A percentile compares a stretch with the other conserved stretches of the same genome.
These are phyloP conservation scores for Trametes sanguinea DNA, from an alignment of 768 basidiomycete genomes.

Conservation along the genomic window DNA sequence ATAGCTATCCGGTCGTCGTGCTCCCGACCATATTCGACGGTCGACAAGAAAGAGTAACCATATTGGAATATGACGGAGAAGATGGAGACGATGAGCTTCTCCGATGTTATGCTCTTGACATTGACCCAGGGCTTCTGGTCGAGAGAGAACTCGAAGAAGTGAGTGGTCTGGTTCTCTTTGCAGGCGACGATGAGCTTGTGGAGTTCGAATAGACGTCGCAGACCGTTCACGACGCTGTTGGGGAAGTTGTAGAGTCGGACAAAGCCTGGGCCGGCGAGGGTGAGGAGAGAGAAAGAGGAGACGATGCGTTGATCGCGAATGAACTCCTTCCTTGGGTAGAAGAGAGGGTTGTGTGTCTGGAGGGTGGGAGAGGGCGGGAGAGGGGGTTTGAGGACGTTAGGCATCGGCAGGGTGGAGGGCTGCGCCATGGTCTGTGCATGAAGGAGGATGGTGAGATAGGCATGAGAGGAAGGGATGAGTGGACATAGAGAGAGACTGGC, in stretches of 20 bases:
- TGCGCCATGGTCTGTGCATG: constrained; percentile 30
- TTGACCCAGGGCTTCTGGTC: constrained; percentile 74
- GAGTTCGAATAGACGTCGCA: constrained; percentile 58
- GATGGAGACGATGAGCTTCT: constrained; percentile 70
- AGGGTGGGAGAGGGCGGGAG: constrained; percentile 24
- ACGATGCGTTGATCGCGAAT: constrained; percentile 55
- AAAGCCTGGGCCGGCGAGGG: constrained; percentile 63
- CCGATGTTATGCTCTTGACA: constrained; percentile 63
- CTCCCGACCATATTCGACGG: constrained; percentile 77
- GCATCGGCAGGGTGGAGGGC: constrained; percentile 21
- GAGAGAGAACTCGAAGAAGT: constrained; percentile 66
- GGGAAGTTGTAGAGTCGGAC: constrained; percentile 75
- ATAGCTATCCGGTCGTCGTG: constrained; percentile 71
- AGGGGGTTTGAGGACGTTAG: constrained; percentile 24
- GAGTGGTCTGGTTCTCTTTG: constrained; percentile 57
- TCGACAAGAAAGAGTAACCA: constrained; percentile 65
- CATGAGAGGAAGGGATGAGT: constrained; percentile 10
- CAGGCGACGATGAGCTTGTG: constrained; percentile 45
- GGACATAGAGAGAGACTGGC: constrained; percentile 12
- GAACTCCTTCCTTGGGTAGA: constrained; percentile 60
- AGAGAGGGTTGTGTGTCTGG: constrained; percentile 61
- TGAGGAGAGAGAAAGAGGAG: constrained; percentile 68
- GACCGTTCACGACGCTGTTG: constrained; percentile 47
- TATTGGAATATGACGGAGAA: constrained; percentile 61
- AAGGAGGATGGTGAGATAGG: constrained; percentile 14